These are phyloP conservation scores for Fraxinus greggii DNA, from an alignment of 305 asterid species.

Conservation along the genomic window DNA sequence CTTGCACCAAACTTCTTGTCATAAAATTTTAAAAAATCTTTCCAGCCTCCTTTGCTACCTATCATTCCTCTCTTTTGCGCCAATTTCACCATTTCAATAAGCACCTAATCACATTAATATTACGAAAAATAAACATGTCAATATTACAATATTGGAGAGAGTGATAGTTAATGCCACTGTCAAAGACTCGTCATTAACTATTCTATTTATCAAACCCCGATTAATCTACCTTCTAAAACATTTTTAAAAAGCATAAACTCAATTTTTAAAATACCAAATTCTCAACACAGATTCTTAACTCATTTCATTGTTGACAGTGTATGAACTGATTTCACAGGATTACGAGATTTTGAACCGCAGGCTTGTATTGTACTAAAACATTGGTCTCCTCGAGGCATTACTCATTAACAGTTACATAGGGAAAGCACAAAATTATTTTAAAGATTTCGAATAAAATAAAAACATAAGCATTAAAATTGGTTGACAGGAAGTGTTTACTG, in stretches of 20 bases:
- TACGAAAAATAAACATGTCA: not conserved
- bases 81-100: conserved; percentile 81
- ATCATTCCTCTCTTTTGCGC: conserved; percentile 70
- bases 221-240: not conserved
- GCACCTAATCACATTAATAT: conserved; percentile 40
- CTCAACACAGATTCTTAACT: not conserved
- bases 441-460: not conserved
- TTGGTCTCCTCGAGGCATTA: not conserved
- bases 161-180: not conserved
- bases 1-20: conserved; percentile 78
- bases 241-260: not conserved
- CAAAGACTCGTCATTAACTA: not conserved
- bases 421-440: not conserved
- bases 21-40: conserved; percentile 61
- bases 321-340: not conserved
- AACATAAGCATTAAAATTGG: not conserved
- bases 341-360: not conserved
- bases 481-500: not conserved
- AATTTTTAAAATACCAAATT: not conserved
- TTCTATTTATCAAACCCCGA: not conserved
- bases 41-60: conserved; percentile 84
- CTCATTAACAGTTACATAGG: not conserved
- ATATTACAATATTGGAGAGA: not conserved
- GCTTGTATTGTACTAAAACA: not conserved
- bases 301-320: not conserved